Evolutionary conservation across 306 rosid species (phyloP).

Genomic region (Inga leiocalycina): DNA sequence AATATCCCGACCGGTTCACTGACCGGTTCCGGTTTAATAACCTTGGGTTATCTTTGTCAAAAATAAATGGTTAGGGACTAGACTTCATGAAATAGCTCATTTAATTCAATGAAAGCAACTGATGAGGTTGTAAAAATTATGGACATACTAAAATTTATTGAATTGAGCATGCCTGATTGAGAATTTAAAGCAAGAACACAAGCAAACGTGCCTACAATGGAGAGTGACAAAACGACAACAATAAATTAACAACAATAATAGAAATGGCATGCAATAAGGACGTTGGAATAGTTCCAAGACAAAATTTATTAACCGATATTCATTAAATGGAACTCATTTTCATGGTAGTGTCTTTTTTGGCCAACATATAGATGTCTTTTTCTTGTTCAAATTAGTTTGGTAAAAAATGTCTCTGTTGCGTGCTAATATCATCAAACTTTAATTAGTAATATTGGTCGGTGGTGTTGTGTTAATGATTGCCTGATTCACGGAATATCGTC

Average conservation of each 20-base stretch:
- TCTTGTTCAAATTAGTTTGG: background rate
- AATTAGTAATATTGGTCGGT: background rate
- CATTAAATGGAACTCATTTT: constrained; percentile 2
- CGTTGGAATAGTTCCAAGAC: background rate
- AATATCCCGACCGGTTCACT: too few relatives aligned
- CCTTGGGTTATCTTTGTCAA: too few relatives aligned
- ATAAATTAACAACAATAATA: background rate
- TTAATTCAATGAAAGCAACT: background rate
- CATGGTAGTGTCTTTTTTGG: background rate
- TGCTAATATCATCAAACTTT: background rate
- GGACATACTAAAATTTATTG: background rate
- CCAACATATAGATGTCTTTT: background rate
- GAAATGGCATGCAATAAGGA: background rate
- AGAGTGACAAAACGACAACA: background rate
- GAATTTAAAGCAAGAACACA: background rate
- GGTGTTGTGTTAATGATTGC: background rate
- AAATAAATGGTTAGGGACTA: background rate
- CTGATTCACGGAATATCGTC: background rate
- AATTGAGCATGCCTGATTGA: background rate
- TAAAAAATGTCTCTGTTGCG: background rate
- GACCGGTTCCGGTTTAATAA: too few relatives aligned
- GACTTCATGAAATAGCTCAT: background rate
- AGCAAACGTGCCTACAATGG: background rate
- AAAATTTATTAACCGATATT: background rate
- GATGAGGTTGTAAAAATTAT: background rate